A percentile compares a stretch with the other conserved stretches of the same genome.
phyloP scores from a whole-genome alignment of 2,329 filamentous ascomycete species.

The Colletotrichum lini region DNA sequence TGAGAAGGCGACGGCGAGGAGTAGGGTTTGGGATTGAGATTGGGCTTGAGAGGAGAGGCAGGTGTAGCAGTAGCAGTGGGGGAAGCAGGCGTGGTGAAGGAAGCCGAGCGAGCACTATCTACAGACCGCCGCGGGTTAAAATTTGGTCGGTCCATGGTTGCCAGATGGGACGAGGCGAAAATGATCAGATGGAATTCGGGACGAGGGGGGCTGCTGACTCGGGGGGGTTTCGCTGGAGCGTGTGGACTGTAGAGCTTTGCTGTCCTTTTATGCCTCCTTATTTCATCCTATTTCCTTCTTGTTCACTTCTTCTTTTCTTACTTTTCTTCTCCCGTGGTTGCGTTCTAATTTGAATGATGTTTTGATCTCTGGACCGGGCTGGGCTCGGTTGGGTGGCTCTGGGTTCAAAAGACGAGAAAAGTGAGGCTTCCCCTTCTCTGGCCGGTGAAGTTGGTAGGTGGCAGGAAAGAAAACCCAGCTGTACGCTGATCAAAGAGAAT shows the following conservation, averaged over 20 bases:
- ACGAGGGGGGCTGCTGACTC: conserved; percentile 35
- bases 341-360: background rate
- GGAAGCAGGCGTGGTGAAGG: conserved; percentile 27
- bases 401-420: background rate
- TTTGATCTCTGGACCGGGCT: background rate
- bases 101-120: conserved; percentile 44
- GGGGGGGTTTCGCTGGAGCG: conserved; percentile 13
- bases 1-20: conserved; percentile 21
- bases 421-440: background rate
- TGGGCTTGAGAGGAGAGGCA: conserved; percentile 38
- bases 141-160: conserved; percentile 46
- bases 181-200: conserved; percentile 11
- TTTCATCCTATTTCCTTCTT: background rate
- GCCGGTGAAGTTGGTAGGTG: conserved; percentile 1
- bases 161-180: conserved; percentile 25
- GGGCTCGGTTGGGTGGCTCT: no score
- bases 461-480: no score
- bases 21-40: conserved; percentile 12
- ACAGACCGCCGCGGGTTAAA: conserved; percentile 46
- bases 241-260: conserved; percentile 31
- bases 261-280: background rate
- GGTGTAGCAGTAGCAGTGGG: conserved; percentile 42
- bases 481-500: background rate
- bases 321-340: no score
- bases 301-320: conserved; percentile 15